A percentile compares a stretch with the other conserved stretches of the same genome.
phyloP scores from a whole-genome alignment of 2,329 filamentous ascomycete species.

The Fusarium secorum region DNA sequence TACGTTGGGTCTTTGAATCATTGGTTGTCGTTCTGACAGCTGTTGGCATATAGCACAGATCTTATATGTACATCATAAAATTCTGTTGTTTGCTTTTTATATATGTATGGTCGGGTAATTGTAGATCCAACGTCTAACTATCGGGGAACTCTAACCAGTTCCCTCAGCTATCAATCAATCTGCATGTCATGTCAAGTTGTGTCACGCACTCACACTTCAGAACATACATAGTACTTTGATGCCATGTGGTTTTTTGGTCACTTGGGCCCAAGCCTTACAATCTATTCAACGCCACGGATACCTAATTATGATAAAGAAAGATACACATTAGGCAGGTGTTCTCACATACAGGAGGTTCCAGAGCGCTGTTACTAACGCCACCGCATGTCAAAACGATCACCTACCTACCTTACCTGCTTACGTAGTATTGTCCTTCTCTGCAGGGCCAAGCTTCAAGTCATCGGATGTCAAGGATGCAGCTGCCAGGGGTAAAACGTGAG shows the following conservation, averaged over 20 bases:
- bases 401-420: neutral
- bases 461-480: constrained; percentile 2
- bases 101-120: neutral
- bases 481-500: constrained; percentile 13
- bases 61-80: neutral
- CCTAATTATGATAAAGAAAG: neutral
- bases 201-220: neutral
- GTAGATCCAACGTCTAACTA: neutral
- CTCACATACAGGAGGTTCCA: constrained; percentile 3
- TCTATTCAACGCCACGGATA: neutral
- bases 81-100: neutral
- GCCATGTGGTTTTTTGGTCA: neutral
- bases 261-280: neutral
- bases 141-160: neutral
- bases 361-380: constrained; percentile 12
- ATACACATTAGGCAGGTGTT: constrained; percentile 23
- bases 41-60: constrained; percentile 3
- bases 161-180: neutral
- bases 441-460: neutral
- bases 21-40: constrained; percentile 18
- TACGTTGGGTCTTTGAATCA: neutral
- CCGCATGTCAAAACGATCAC: constrained; percentile 7
- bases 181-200: neutral
- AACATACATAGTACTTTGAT: neutral
- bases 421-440: neutral